phyloP scores from a whole-genome alignment of 2,329 filamentous ascomycete species.

The Talaromyces sp. region DNA sequence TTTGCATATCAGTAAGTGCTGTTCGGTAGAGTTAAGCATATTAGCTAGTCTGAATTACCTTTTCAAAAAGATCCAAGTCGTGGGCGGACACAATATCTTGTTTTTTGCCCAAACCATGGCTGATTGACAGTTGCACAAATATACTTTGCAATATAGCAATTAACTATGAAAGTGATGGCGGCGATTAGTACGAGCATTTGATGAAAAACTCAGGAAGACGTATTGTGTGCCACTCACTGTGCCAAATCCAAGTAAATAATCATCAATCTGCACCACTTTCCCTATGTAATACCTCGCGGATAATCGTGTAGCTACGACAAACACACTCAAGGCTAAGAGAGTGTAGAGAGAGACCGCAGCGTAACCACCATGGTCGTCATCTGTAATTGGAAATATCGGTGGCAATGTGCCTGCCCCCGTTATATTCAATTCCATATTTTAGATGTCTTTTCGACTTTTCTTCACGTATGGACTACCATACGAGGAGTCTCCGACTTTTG shows the following conservation, averaged over 20 bases:
- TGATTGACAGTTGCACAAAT: constrained; percentile 24
- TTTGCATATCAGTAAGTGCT: neutral
- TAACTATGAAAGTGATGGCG: constrained; percentile 11
- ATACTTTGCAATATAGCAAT: constrained; percentile 22
- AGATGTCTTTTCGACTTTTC: neutral
- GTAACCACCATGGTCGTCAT: constrained; percentile 25
- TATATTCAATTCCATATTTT: neutral
- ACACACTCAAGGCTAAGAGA: constrained; percentile 20
- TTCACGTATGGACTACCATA: neutral
- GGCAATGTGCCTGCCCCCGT: constrained; percentile 22
- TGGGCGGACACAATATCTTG: constrained; percentile 16
- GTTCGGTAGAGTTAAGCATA: neutral
- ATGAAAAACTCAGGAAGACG: neutral
- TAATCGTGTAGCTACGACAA: constrained; percentile 22
- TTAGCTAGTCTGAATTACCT: constrained; percentile 16
- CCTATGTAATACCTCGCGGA: constrained; percentile 24
- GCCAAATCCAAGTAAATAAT: constrained; percentile 21
- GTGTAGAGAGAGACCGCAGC: constrained; percentile 24
- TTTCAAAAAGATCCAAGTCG: constrained; percentile 19
- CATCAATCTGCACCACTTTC: constrained; percentile 23
- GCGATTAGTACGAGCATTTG: neutral
- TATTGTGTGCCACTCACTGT: constrained; percentile 16
- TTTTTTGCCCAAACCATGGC: constrained; percentile 21
- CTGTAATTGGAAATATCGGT: constrained; percentile 23
- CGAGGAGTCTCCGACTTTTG: neutral